Conservation (phyloP, 2,329 filamentous ascomycete genomes). For the Gaeumannomyces sp. region DNA sequence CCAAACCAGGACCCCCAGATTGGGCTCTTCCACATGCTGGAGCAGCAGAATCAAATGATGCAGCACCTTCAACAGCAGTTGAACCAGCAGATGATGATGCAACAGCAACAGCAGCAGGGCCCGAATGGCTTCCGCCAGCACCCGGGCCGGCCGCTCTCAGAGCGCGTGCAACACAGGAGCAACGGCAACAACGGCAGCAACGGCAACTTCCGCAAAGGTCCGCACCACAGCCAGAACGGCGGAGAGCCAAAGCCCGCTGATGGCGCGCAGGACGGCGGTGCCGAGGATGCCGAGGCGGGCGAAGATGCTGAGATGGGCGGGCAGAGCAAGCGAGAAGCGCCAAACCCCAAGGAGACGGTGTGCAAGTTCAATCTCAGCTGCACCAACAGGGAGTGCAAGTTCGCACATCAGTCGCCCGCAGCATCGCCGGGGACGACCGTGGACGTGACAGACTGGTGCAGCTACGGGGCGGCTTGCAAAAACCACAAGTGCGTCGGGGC, state of each 20-base stretch:
- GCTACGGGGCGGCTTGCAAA: conserved; percentile 86
- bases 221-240: conserved; percentile 23
- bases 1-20: conserved; percentile 32
- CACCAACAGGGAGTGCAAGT: conserved; percentile 83
- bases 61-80: conserved; percentile 62
- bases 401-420: conserved; percentile 89
- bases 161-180: conserved; percentile 62
- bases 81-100: conserved; percentile 46
- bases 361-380: conserved; percentile 90
- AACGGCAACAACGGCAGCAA: conserved; percentile 44
- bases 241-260: conserved; percentile 26
- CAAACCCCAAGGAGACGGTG: conserved; percentile 57
- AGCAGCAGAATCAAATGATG: conserved; percentile 86
- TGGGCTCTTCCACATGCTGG: conserved; percentile 67
- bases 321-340: conserved; percentile 45
- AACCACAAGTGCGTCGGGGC: conserved; percentile 89
- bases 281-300: conserved; percentile 19
- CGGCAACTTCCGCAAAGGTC: conserved; percentile 16
- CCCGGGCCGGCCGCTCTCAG: conserved; percentile 61
- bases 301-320: conserved; percentile 59
- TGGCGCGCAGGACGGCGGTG: conserved; percentile 26
- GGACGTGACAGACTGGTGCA: conserved; percentile 75
- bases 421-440: conserved; percentile 71
- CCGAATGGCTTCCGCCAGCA: conserved; percentile 29
- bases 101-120: conserved; percentile 34